Evolutionary conservation across 2,329 filamentous ascomycete species (phyloP).

Genomic region (Epichloe gansuensis): DNA sequence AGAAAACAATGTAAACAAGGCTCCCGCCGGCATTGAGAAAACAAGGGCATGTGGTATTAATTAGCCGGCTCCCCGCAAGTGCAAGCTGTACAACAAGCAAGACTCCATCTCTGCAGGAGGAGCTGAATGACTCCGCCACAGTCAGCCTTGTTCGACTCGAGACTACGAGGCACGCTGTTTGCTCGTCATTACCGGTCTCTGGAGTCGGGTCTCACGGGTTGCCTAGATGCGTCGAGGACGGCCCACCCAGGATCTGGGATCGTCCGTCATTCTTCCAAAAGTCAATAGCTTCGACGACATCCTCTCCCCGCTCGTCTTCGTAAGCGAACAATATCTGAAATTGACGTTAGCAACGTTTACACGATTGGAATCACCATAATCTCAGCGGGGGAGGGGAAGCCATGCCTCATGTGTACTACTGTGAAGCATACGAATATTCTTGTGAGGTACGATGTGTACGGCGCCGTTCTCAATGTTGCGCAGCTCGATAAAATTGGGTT

Average conservation of each 20-base stretch:
- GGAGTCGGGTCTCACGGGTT: not conserved
- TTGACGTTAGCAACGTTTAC: not conserved
- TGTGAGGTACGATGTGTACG: slow-evolving; percentile 90
- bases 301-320: slow-evolving; percentile 87
- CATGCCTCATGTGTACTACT: slow-evolving; percentile 91
- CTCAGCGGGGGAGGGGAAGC: slow-evolving; percentile 1
- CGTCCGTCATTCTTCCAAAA: slow-evolving; percentile 70
- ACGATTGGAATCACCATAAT: too few species aligned
- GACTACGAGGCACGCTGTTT: not conserved
- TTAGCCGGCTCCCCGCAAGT: not conserved
- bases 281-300: slow-evolving; percentile 87
- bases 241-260: slow-evolving; percentile 25
- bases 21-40: not conserved
- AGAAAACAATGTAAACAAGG: slow-evolving; percentile 1
- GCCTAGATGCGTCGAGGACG: slow-evolving; percentile 3
- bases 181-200: not conserved
- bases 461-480: slow-evolving; percentile 88
- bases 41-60: not conserved
- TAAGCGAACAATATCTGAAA: slow-evolving; percentile 88
- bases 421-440: slow-evolving; percentile 95
- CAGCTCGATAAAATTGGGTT: slow-evolving; percentile 94
- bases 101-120: slow-evolving; percentile 10
- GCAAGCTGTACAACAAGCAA: slow-evolving; percentile 17
- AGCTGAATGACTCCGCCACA: slow-evolving; percentile 7
- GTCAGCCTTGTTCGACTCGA: not conserved